Percentiles rank a stretch among this genome's conserved stretches.
phyloP scores from a whole-genome alignment of 1,139 yeast genomes.

The Saccharomycopsis phalli region DNA sequence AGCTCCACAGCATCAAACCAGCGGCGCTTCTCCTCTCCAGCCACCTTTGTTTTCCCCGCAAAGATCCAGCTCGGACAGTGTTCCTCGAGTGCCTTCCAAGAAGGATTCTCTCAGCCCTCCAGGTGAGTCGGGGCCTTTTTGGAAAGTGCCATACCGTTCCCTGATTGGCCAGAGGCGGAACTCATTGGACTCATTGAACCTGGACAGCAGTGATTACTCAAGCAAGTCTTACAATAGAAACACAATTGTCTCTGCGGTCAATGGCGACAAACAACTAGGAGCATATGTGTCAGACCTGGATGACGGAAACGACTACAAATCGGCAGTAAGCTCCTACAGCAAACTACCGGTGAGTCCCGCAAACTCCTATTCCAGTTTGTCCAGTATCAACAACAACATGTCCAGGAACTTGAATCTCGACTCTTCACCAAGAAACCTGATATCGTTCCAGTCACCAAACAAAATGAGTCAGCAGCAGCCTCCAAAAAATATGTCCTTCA shows the following conservation, averaged over 20 bases:
- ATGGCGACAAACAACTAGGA: background rate
- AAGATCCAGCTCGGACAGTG: conserved; percentile 8
- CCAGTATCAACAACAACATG: conserved; percentile 9
- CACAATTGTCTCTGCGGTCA: background rate
- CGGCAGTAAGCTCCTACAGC: conserved; percentile 9
- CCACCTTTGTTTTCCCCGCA: background rate
- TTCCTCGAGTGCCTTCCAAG: background rate
- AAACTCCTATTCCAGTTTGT: conserved; percentile 8
- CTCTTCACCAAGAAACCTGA: conserved; percentile 5
- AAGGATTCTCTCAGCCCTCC: background rate
- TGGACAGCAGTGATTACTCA: conserved; percentile 15
- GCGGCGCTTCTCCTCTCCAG: background rate
- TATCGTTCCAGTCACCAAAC: conserved; percentile 6
- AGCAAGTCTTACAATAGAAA: background rate
- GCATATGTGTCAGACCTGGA: conserved; percentile 9
- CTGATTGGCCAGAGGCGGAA: conserved; percentile 6
- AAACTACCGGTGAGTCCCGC: conserved; percentile 11
- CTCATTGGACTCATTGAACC: conserved; percentile 13
- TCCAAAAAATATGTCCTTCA: conserved; percentile 20
- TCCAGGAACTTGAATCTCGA: conserved; percentile 3
- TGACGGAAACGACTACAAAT: conserved; percentile 10
- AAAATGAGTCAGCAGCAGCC: conserved; percentile 4
- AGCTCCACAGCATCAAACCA: background rate
- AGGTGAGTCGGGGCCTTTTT: conserved; percentile 3
- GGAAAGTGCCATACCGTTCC: conserved; percentile 16